These are phyloP conservation scores for Leccinum pallidistipes DNA, from an alignment of 1,284 basidiomycete genomes.

Conservation along the genomic window DNA sequence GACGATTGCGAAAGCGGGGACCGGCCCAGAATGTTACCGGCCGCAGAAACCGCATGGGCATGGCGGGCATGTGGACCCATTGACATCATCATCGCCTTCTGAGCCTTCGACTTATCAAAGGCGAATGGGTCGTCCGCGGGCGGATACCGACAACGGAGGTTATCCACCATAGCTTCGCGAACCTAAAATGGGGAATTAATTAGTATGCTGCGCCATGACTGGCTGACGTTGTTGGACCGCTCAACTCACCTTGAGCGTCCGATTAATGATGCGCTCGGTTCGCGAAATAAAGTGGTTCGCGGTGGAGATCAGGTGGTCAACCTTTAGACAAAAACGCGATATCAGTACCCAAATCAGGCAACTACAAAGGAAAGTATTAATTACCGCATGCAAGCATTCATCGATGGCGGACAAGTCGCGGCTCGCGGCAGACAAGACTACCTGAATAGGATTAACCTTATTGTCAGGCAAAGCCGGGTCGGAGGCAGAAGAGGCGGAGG, in stretches of 20 bases:
- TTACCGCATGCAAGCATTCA: slow-evolving; percentile 36
- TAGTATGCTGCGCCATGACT: background rate
- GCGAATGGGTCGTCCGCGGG: slow-evolving; percentile 23
- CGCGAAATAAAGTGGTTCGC: slow-evolving; percentile 53
- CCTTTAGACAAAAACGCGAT: slow-evolving; percentile 34
- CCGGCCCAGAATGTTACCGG: slow-evolving; percentile 2
- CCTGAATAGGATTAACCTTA: slow-evolving; percentile 42
- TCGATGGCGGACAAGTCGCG: slow-evolving; percentile 56
- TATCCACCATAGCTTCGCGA: slow-evolving; percentile 30
- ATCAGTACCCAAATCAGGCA: slow-evolving; percentile 17
- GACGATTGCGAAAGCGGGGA: slow-evolving; percentile 30
- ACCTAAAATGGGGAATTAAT: slow-evolving; percentile 7
- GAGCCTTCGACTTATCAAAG: slow-evolving; percentile 6
- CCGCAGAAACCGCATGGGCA: background rate
- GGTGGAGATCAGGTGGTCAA: slow-evolving; percentile 51
- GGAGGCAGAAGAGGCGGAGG: slow-evolving; percentile 1
- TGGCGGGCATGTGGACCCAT: background rate
- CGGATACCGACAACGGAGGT: slow-evolving; percentile 30
- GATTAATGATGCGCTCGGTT: slow-evolving; percentile 49
- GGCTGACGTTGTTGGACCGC: background rate
- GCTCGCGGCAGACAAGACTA: slow-evolving; percentile 49
- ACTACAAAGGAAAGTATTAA: slow-evolving; percentile 4
- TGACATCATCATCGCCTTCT: background rate
- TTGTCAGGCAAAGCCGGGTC: slow-evolving; percentile 13
- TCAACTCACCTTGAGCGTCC: slow-evolving; percentile 50